Percentiles rank a stretch among this genome's conserved stretches.
Conservation (phyloP, 768 basidiomycete genomes). For the Amanita jacksonii region DNA sequence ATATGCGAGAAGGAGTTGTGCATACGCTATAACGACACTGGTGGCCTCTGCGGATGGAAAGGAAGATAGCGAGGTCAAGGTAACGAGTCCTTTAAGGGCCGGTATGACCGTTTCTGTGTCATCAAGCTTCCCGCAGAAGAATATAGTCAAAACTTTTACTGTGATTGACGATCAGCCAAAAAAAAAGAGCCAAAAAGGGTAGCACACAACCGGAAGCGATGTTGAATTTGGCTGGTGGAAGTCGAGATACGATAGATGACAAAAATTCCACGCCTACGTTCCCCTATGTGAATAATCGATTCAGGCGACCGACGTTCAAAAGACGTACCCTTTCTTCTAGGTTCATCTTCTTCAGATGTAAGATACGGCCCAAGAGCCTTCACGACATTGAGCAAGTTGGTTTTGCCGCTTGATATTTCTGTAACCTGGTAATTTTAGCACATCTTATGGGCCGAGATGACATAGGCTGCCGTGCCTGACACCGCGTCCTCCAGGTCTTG, state of each 20-base stretch:
- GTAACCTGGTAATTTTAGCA: conserved; percentile 10
- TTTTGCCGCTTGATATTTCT: conserved; percentile 43
- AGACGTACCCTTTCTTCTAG: conserved; percentile 66
- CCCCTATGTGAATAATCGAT: too few relatives aligned
- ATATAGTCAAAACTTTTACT: conserved; percentile 79
- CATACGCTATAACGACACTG: conserved; percentile 52
- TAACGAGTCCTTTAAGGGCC: conserved; percentile 65
- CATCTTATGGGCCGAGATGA: conserved; percentile 6
- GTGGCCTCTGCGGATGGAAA: conserved; percentile 59
- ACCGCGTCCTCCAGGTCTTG: conserved; percentile 50
- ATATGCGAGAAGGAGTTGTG: not conserved
- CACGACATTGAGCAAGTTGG: conserved; percentile 67
- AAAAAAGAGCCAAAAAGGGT: not conserved
- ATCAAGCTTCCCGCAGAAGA: conserved; percentile 81
- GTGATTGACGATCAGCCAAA: conserved; percentile 9
- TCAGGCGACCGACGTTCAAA: too few relatives aligned
- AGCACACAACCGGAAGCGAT: conserved; percentile 63
- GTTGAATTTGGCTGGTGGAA: conserved; percentile 57
- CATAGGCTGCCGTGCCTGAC: conserved; percentile 35
- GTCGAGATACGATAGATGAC: conserved; percentile 54
- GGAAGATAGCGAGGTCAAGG: conserved; percentile 51
- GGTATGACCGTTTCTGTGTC: conserved; percentile 81
- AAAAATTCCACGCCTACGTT: conserved; percentile 74
- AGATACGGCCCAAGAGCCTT: conserved; percentile 83
- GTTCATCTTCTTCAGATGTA: conserved; percentile 72